A percentile compares a stretch with the other conserved stretches of the same genome.
phyloP scores from a whole-genome alignment of 2,329 filamentous ascomycete genomes.

The Dissoconium aciculare region DNA sequence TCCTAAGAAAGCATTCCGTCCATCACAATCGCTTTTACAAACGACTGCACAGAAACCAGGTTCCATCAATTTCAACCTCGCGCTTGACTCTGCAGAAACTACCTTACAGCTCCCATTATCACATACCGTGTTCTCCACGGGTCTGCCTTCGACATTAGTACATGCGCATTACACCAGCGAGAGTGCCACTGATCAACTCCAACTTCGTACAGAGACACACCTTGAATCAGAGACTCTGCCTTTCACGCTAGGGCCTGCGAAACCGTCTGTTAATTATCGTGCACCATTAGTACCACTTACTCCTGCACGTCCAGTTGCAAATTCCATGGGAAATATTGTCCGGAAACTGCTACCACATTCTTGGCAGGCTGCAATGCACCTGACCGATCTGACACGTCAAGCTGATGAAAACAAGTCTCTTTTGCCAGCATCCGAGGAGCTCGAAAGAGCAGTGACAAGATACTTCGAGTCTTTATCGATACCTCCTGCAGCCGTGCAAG shows the following conservation, averaged over 20 bases:
- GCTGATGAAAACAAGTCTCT: background rate
- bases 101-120: constrained; percentile 46
- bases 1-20: constrained; percentile 4
- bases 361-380: background rate
- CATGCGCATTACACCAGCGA: constrained; percentile 12
- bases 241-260: constrained; percentile 1
- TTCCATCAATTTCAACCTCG: constrained; percentile 13
- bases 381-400: constrained; percentile 1
- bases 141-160: constrained; percentile 42
- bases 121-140: constrained; percentile 65
- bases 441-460: constrained; percentile 49
- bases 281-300: constrained; percentile 37
- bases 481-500: constrained; percentile 38
- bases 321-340: constrained; percentile 66
- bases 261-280: constrained; percentile 1
- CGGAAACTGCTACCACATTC: constrained; percentile 32
- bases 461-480: constrained; percentile 36
- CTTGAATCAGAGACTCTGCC: constrained; percentile 15
- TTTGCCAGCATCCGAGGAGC: constrained; percentile 53
- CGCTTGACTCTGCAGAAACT: background rate
- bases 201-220: constrained; percentile 6
- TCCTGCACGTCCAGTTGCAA: constrained; percentile 47
- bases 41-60: constrained; percentile 18
- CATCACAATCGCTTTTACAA: constrained; percentile 8
- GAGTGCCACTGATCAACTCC: constrained; percentile 14